These are phyloP conservation scores for Onygenales sp. DNA, from an alignment of 2,329 filamentous ascomycete genomes.

Conservation along the genomic window DNA sequence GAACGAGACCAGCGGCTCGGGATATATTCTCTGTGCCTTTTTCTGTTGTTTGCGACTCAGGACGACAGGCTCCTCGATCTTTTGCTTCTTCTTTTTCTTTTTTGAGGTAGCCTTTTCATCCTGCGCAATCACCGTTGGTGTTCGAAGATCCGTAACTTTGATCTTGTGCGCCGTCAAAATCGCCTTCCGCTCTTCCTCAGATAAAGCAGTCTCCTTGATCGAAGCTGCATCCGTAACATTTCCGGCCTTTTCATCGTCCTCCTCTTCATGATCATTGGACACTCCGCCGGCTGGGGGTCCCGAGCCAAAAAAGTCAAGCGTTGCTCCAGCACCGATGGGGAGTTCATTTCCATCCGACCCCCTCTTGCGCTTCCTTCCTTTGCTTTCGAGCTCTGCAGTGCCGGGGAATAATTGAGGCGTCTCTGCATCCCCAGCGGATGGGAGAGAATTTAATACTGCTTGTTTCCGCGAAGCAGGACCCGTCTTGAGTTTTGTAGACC, in stretches of 20 bases:
- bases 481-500: slow-evolving; percentile 35
- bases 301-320: slow-evolving; percentile 29
- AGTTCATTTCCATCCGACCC: slow-evolving; percentile 14
- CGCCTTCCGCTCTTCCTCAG: slow-evolving; percentile 62
- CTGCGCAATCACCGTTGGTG: slow-evolving; percentile 12
- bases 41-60: slow-evolving; percentile 41
- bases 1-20: slow-evolving; percentile 72
- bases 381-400: slow-evolving; percentile 12
- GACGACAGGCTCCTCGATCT: slow-evolving; percentile 35
- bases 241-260: slow-evolving; percentile 15
- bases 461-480: slow-evolving; percentile 16
- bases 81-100: slow-evolving; percentile 47
- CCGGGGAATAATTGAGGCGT: slow-evolving; percentile 30
- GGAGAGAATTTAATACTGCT: slow-evolving; percentile 21
- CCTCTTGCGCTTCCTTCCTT: slow-evolving; percentile 30
- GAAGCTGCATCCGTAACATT: slow-evolving; percentile 14
- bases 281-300: not conserved
- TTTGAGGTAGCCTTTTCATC: slow-evolving; percentile 30
- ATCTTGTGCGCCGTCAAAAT: slow-evolving; percentile 71
- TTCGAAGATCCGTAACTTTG: slow-evolving; percentile 68
- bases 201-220: slow-evolving; percentile 32
- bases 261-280: slow-evolving; percentile 15
- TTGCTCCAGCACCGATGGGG: slow-evolving; percentile 13
- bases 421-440: slow-evolving; percentile 31
- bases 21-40: slow-evolving; percentile 53